phyloP scores from a whole-genome alignment of 1,284 basidiomycete genomes.

The Malassezia sp. region DNA sequence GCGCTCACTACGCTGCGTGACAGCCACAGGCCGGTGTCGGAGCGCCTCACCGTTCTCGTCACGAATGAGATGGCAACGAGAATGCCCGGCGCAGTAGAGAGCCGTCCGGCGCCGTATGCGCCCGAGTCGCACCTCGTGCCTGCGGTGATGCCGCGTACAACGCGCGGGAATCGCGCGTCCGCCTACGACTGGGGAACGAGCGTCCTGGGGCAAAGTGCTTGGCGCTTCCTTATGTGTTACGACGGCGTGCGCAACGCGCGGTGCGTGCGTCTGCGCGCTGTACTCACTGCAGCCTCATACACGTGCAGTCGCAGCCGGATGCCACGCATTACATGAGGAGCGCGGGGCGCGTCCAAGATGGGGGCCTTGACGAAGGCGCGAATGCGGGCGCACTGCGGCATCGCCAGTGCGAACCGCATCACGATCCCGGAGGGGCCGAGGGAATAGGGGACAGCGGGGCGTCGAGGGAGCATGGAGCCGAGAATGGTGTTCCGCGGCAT shows the following conservation, averaged over 20 bases:
- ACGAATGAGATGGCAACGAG: conserved; percentile 13
- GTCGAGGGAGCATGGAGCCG: no score
- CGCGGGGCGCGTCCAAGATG: neutral
- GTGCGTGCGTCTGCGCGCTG: conserved; percentile 5
- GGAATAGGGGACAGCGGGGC: no score
- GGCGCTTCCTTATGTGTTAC: conserved; percentile 7
- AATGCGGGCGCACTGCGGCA: no score
- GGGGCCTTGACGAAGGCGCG: no score
- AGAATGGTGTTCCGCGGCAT: no score
- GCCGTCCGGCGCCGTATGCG: neutral
- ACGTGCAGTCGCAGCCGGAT: conserved; percentile 4
- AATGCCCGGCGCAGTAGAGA: conserved; percentile 1
- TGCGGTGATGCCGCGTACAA: neutral
- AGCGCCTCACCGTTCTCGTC: conserved; percentile 7
- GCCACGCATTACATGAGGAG: neutral
- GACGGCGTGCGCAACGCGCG: neutral
- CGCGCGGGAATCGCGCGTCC: neutral
- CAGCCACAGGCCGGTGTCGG: conserved; percentile 9
- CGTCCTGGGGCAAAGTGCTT: conserved; percentile 12
- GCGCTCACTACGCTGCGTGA: conserved; percentile 12
- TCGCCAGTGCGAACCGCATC: no score
- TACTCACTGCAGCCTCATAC: conserved; percentile 1
- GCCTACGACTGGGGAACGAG: conserved; percentile 12
- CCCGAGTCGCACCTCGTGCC: conserved; percentile 6
- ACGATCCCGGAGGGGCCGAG: no score